Percentiles rank a stretch among this genome's conserved stretches.
phyloP scores from a whole-genome alignment of 2,329 filamentous ascomycete species.

The Arachnomyces sp. region DNA sequence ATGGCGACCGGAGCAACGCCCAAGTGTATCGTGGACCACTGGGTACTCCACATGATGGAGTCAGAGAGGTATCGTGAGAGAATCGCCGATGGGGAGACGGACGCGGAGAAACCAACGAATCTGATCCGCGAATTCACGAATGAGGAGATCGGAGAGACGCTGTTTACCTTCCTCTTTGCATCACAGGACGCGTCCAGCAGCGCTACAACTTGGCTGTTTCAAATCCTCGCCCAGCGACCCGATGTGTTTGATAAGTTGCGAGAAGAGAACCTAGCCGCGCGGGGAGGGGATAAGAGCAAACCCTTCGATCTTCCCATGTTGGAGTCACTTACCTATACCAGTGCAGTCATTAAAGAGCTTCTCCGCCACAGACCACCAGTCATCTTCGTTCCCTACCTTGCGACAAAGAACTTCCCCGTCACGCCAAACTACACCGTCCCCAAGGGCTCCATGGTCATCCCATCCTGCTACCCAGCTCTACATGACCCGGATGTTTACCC shows the following conservation, averaged over 20 bases:
- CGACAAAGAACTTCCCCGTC: constrained; percentile 42
- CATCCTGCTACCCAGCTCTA: constrained; percentile 46
- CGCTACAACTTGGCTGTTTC: constrained; percentile 48
- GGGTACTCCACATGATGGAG: constrained; percentile 75
- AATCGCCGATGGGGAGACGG: constrained; percentile 58
- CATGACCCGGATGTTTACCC: constrained; percentile 45
- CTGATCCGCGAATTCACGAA: constrained; percentile 46
- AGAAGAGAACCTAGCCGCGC: constrained; percentile 40
- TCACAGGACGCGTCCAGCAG: constrained; percentile 49
- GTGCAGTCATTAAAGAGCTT: constrained; percentile 47
- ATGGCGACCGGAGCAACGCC: constrained; percentile 73
- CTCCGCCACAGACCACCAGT: constrained; percentile 47
- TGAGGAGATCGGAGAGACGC: constrained; percentile 43
- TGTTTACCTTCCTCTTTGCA: constrained; percentile 50
- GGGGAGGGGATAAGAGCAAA: constrained; percentile 35
- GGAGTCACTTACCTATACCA: constrained; percentile 45
- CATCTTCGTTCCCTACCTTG: constrained; percentile 48
- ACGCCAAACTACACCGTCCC: constrained; percentile 43
- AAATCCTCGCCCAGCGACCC: constrained; percentile 44
- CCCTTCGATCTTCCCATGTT: constrained; percentile 41
- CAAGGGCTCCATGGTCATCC: constrained; percentile 44
- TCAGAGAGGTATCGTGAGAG: constrained; percentile 67
- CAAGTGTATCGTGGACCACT: constrained; percentile 82
- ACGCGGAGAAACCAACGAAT: constrained; percentile 39
- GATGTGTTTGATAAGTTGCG: constrained; percentile 42